phyloP scores from a whole-genome alignment of 2,329 filamentous ascomycete genomes.

The Clarireedia sp. region DNA sequence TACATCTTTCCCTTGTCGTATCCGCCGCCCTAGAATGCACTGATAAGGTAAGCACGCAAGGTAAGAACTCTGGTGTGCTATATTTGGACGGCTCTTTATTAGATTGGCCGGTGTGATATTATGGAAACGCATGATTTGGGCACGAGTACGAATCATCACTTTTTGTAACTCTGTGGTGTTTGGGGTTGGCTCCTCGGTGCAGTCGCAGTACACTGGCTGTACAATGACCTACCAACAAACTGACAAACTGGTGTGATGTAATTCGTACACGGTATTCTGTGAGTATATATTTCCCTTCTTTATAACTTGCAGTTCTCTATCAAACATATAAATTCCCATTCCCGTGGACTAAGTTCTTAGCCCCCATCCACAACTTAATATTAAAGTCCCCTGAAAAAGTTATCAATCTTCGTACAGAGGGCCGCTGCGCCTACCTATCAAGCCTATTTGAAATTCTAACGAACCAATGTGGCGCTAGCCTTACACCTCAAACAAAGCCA shows the following conservation, averaged over 20 bases:
- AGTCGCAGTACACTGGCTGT: no score
- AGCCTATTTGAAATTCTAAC: slow-evolving; percentile 1
- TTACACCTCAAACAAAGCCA: slow-evolving; percentile 6
- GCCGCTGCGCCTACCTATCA: not conserved
- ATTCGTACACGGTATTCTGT: no score
- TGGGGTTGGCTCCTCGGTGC: no score
- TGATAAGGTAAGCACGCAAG: no score
- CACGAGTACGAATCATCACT: no score
- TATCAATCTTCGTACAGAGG: not conserved
- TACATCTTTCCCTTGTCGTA: no score
- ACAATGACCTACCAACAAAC: no score
- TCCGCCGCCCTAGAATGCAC: no score
- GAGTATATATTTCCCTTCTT: no score
- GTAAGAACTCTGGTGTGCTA: not conserved
- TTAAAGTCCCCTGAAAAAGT: not conserved
- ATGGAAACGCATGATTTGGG: no score
- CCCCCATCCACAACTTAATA: not conserved
- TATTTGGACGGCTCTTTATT: not conserved
- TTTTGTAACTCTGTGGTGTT: no score
- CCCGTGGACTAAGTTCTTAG: not conserved
- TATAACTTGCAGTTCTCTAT: not conserved
- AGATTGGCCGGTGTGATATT: not conserved
- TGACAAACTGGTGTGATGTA: no score
- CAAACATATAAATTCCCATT: not conserved
- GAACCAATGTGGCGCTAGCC: slow-evolving; percentile 5